Base-by-base conservation (phyloP, 495 filamentous ascomycete species). In the Aspergillus cavernicola region DNA sequence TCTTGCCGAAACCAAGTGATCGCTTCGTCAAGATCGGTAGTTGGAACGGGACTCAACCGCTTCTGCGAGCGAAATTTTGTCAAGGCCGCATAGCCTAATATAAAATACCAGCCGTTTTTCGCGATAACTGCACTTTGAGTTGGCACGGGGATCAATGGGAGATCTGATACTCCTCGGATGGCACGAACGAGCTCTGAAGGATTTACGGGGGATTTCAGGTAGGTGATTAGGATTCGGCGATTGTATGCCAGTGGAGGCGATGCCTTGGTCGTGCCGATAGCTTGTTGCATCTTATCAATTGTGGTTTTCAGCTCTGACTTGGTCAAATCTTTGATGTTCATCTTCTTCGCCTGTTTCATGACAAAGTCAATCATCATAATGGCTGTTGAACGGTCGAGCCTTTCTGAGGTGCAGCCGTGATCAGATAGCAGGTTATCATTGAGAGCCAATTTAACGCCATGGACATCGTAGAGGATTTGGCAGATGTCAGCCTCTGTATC, bases 41-140 rank as follows among this genome's bases (percentile, higher is more conserved):
- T 91, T 35, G 88, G 87, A 13, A 84, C 84, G 13, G 86, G 83
- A 19, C 77, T 84, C 42, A 89, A 78, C 13, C 90, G 82, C 58
- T 96, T 91, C 59, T 90, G 88, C 31, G 86, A 86, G 33, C 89
- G 86, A 62, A 96, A 96, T 53, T 88, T 92, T 39, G 88, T 88
- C 29, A 99, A 76, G 6, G 89, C 81, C 37, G 95, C 87, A 75
- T 92, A 85, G 15, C 93, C 93, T 42, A 92, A 80, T 16, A 97
- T 73, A 65, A 93, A 97, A 65, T 88, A 97, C 88, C 95, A 95
- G 13, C 91, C 88, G 52, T 90, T 91, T 35, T 83, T 79, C 1
- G 92, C 90, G 13, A 92, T 80, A 4, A 73, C 55, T 6, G 80
- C 77, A 38, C 74, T 76, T 50, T 84, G 67, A 0, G 69, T 73